phyloP scores from a whole-genome alignment of 129 eudicot species.

The Ambrosia trifida region DNA sequence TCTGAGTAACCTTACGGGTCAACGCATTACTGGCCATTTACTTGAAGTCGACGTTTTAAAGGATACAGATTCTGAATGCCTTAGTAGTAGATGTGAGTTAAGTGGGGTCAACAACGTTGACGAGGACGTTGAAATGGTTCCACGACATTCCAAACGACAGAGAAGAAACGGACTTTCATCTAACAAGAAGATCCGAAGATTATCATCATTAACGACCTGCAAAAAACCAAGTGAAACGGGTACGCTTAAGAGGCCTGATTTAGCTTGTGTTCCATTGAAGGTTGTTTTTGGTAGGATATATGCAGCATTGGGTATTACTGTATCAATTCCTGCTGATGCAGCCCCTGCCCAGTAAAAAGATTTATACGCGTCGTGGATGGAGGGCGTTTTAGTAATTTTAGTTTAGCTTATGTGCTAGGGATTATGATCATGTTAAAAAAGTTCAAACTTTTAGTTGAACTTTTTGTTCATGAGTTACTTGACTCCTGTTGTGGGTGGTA shows the following conservation, averaged over 20 bases:
- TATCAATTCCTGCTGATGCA: conserved; percentile 14
- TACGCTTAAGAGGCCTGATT: conserved; percentile 50
- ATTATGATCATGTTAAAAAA: conserved; percentile 38
- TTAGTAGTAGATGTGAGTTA: conserved; percentile 57
- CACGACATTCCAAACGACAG: conserved; percentile 34
- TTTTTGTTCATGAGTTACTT: not conserved
- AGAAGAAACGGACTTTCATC: conserved; percentile 48
- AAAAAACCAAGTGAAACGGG: conserved; percentile 34
- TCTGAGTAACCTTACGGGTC: conserved; percentile 58
- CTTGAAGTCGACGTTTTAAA: conserved; percentile 58
- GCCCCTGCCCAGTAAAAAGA: conserved; percentile 1
- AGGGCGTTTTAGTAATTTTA: not conserved
- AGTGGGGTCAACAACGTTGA: conserved; percentile 30
- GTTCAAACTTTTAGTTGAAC: not conserved
- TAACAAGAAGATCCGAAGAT: conserved; percentile 57
- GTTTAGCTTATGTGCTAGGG: conserved; percentile 22
- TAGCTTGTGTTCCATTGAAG: conserved; percentile 76
- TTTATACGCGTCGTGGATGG: not conserved
- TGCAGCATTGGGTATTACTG: conserved; percentile 56
- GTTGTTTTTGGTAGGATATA: conserved; percentile 80
- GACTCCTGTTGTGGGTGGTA: conserved; percentile 29
- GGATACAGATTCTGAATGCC: conserved; percentile 47
- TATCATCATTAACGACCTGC: conserved; percentile 66
- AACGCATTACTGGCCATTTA: conserved; percentile 65
- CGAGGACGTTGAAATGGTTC: not conserved